Conservation (phyloP, 2,329 filamentous ascomycete species). For the Aspergillus sp. region DNA sequence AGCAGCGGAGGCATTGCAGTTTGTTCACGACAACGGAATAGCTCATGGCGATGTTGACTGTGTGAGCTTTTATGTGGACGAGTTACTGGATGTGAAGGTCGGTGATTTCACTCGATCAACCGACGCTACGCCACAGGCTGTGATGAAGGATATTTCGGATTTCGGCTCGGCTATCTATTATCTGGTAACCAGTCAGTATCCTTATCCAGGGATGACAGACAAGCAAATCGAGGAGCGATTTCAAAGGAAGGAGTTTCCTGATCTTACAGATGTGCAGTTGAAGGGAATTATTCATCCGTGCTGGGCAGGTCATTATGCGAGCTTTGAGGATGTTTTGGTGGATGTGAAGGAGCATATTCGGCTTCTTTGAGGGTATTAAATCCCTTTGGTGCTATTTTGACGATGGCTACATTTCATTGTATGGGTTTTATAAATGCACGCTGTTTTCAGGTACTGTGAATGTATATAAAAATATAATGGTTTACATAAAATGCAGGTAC, state of each 20-base stretch:
- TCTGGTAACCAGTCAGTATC: neutral
- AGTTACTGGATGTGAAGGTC: neutral
- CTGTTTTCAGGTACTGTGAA: too few species aligned
- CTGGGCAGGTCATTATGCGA: neutral
- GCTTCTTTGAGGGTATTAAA: neutral
- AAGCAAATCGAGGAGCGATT: conserved; percentile 2
- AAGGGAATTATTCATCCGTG: conserved; percentile 1
- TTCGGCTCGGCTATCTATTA: conserved; percentile 6
- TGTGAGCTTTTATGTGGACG: conserved; percentile 5
- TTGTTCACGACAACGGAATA: conserved; percentile 1
- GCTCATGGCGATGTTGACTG: conserved; percentile 4
- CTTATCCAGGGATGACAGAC: neutral
- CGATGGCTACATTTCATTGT: too few species aligned
- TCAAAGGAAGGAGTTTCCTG: neutral
- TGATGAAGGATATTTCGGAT: conserved; percentile 2
- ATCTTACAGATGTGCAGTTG: conserved; percentile 1
- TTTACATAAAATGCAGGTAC: too few species aligned
- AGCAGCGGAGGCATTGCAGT: conserved; percentile 3
- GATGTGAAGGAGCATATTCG: neutral
- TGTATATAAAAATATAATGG: too few species aligned
- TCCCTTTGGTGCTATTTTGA: too few species aligned
- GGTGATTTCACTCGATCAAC: conserved; percentile 6
- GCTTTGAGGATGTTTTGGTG: neutral
- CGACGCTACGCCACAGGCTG: neutral
- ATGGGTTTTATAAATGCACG: too few species aligned